These are phyloP conservation scores for Sporothrix protearum DNA, from an alignment of 2,329 filamentous ascomycete genomes.

Conservation along the genomic window DNA sequence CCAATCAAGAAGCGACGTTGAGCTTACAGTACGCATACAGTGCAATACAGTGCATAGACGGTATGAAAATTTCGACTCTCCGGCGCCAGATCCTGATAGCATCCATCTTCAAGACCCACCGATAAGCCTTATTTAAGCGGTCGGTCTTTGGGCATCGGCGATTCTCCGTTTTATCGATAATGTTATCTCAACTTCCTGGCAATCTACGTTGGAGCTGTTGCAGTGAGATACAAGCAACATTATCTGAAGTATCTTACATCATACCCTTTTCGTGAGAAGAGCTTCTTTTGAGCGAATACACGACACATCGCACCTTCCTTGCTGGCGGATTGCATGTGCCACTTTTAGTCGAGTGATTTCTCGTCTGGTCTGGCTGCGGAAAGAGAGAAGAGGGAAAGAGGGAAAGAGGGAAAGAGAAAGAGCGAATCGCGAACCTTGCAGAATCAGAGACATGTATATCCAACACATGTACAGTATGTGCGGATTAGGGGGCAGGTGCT, in stretches of 20 bases:
- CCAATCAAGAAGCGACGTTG: not conserved
- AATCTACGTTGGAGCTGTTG: not conserved
- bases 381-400: not conserved
- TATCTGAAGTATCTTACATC: not conserved
- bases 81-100: not conserved
- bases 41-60: not conserved
- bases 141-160: not conserved
- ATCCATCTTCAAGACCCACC: not conserved
- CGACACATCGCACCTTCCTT: not conserved
- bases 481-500: not conserved
- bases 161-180: conserved; percentile 10
- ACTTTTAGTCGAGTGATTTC: not conserved
- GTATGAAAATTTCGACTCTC: conserved; percentile 8
- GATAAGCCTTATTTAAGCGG: conserved; percentile 1
- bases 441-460: not conserved
- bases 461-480: not conserved
- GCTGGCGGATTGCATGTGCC: not conserved
- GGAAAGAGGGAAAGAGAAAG: no score
- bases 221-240: not conserved
- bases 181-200: not conserved
- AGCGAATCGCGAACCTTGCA: not conserved
- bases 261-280: no score
- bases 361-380: not conserved
- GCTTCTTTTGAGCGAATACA: not conserved
- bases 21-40: not conserved